Evolutionary conservation across 2,329 filamentous ascomycete species (phyloP).

Genomic region (Rhytidhysteron rufulum): DNA sequence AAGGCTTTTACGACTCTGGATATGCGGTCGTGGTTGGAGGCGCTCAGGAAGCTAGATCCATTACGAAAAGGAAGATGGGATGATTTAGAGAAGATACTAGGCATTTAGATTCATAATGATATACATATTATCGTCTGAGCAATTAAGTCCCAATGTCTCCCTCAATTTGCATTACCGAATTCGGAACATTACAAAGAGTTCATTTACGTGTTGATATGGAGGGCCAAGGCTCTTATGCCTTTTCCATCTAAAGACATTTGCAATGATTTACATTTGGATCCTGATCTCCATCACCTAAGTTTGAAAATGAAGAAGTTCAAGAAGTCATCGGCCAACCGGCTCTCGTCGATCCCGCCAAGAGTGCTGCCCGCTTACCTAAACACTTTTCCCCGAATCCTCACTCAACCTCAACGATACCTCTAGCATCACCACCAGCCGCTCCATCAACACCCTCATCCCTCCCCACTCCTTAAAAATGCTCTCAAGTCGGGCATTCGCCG

Average conservation of each 20-base stretch:
- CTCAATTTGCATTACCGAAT: too few species aligned
- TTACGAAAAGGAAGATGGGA: slow-evolving; percentile 72
- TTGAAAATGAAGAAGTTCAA: background rate
- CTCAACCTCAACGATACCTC: background rate
- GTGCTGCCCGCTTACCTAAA: background rate
- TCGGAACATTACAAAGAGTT: too few species aligned
- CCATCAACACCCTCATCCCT: slow-evolving; percentile 29
- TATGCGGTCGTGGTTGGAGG: slow-evolving; percentile 54
- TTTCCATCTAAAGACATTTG: background rate
- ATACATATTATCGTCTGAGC: too few species aligned
- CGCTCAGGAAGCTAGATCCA: slow-evolving; percentile 67
- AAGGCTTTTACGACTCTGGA: slow-evolving; percentile 40
- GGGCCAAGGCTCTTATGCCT: slow-evolving; percentile 3
- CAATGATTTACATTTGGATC: background rate
- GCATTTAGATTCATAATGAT: slow-evolving; percentile 22
- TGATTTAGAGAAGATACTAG: slow-evolving; percentile 57
- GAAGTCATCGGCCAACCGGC: background rate
- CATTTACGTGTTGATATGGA: too few species aligned
- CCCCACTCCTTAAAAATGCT: slow-evolving; percentile 48
- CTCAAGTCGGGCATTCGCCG: slow-evolving; percentile 54
- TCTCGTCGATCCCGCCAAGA: background rate
- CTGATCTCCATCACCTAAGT: too few species aligned
- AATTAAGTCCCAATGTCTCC: too few species aligned
- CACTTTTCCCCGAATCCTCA: background rate
- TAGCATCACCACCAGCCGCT: slow-evolving; percentile 11